Evolutionary conservation across 202 grass and related monocot species (phyloP).

Genomic region (Setaria viridis): DNA sequence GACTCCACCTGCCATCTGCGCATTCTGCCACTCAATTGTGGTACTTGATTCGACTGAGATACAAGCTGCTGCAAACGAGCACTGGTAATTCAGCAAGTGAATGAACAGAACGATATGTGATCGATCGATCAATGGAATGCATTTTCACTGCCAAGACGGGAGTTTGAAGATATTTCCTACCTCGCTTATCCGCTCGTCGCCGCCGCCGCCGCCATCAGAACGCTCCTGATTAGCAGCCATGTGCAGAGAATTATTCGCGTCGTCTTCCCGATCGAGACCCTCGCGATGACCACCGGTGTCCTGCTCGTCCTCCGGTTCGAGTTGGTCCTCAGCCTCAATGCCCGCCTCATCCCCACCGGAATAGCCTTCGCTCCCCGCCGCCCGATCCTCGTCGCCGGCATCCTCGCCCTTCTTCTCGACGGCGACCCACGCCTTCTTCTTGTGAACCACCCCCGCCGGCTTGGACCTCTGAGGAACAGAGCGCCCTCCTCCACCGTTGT

Average conservation of each 20-base stretch:
- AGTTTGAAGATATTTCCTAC: neutral
- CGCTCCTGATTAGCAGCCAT: neutral
- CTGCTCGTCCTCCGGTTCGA: conserved; percentile 28
- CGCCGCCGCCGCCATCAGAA: neutral
- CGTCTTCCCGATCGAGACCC: neutral
- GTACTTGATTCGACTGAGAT: neutral
- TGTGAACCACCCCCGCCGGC: neutral
- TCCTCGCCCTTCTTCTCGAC: conserved; percentile 35
- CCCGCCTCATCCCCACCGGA: conserved; percentile 34
- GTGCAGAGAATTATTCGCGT: neutral
- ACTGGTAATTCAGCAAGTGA: neutral
- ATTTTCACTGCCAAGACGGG: neutral
- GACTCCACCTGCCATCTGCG: conserved; percentile 30
- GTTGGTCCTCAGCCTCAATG: neutral
- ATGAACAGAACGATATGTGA: neutral
- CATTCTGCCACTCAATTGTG: neutral
- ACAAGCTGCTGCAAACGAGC: conserved; percentile 1
- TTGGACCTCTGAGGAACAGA: neutral
- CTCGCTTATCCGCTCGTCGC: conserved; percentile 16
- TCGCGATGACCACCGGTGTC: neutral
- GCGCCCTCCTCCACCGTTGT: neutral
- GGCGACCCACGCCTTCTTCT: conserved; percentile 50
- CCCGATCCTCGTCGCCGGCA: conserved; percentile 23
- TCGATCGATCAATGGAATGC: neutral
- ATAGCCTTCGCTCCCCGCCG: conserved; percentile 23